Evolutionary conservation across 495 filamentous ascomycete genomes (phyloP), one percentile per base, ranked within the genome.

Genomic region (Lasiosphaeris hirsuta): DNA sequence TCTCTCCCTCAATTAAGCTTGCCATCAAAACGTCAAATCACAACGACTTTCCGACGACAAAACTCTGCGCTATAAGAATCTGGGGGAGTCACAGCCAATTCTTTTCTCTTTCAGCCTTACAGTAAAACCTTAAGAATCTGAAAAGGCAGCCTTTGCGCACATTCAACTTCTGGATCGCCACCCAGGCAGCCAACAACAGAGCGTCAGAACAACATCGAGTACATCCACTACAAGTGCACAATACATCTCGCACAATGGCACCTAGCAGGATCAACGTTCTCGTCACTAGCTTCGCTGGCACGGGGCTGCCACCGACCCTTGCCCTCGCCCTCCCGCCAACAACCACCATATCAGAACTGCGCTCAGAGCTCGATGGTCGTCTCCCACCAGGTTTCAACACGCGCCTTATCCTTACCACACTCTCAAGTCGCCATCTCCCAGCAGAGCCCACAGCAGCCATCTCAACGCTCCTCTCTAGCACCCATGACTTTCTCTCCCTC

Each of bases 271-370:
- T 96, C 63, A 97, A 96, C 69, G 75, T 96, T 48, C 81, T 96
- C 53, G 72, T 96, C 52, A 88, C 88, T 39, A 86, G 87, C 58
- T 94, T 96, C 65, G 78, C 88, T 13, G 92, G 93, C 63, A 82
- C 94, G 13, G 84, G 84, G 42, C 83, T 96, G 4, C 90, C 91
- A 5, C 72, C 86, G 9, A 96, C 92, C 3, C 77, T 92, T 51
- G 83, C 86, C 6, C 80, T 93, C 51, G 78, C 85, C 10, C 73
- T 96, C 11, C 81, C 88, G 3, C 61, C 84, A 52, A 76, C 81
- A 38, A 84, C 90, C 6, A 80, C 83, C 23, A 77, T 92, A 63
- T 75, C 81, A 55, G 80, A 90, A 51, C 80, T 96, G 11, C 81
- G 80, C 45, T 68, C 82, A 38, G 74, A 77, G 46, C 78, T 96